phyloP scores from a whole-genome alignment of 345 rosid genomes.

The Sapria himalayana region DNA sequence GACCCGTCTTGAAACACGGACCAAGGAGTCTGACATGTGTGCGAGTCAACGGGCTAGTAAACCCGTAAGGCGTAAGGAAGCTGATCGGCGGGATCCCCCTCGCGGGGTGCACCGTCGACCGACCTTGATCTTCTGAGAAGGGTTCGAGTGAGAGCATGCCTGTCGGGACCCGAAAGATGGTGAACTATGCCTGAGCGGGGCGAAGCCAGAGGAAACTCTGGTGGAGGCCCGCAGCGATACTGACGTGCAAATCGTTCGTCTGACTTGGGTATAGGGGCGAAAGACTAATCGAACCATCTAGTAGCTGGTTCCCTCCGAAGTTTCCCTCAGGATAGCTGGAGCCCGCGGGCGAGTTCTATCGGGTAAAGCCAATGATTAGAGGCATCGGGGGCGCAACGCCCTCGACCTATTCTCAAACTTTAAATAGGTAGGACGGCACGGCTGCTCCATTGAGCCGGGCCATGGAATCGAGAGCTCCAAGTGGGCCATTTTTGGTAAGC shows the following conservation, averaged over 20 bases:
- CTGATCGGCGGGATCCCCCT: no score
- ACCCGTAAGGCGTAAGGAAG: no score
- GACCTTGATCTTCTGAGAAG: conserved; percentile 13
- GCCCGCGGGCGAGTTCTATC: conserved; percentile 14
- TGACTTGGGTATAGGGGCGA: conserved; percentile 45
- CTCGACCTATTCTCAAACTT: conserved; percentile 6
- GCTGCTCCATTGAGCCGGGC: conserved; percentile 5
- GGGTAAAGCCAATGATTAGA: conserved; percentile 3
- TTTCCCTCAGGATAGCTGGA: conserved; percentile 28
- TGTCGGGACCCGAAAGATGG: conserved; percentile 14
- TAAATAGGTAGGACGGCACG: conserved; percentile 6
- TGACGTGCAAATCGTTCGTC: conserved; percentile 29
- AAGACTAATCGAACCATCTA: conserved; percentile 42
- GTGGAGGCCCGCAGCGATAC: conserved; percentile 22
- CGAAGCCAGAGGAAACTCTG: conserved; percentile 14
- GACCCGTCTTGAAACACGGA: no score
- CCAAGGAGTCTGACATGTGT: no score
- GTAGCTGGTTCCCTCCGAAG: conserved; percentile 40
- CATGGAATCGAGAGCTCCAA: conserved; percentile 6
- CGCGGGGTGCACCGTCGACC: conserved; percentile 13
- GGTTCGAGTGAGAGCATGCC: conserved; percentile 11
- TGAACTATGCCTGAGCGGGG: conserved; percentile 14
- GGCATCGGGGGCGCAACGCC: conserved; percentile 5
- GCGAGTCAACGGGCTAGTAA: no score
- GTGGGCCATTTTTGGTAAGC: conserved; percentile 6